These are phyloP conservation scores for Coniochaeta sp. DNA, from an alignment of 2,329 filamentous ascomycete genomes.

Conservation along the genomic window DNA sequence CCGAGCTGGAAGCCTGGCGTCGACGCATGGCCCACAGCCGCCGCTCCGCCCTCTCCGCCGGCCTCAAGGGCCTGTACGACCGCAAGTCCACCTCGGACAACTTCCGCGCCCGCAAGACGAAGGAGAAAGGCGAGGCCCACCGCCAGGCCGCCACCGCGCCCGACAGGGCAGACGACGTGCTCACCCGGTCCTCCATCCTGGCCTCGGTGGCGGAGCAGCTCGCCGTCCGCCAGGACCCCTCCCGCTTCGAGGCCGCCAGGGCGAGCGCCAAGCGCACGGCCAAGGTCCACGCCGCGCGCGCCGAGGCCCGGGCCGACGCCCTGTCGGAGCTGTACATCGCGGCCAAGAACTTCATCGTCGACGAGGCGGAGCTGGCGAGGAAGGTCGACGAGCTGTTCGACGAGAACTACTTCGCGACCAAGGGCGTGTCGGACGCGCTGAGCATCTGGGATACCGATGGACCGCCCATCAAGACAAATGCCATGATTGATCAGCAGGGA, in stretches of 20 bases:
- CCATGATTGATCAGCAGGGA: conserved; percentile 19
- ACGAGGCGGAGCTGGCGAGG: conserved; percentile 65
- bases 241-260: conserved; percentile 48
- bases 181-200: conserved; percentile 63
- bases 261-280: conserved; percentile 31
- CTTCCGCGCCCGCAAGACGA: conserved; percentile 19
- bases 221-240: conserved; percentile 51
- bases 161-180: conserved; percentile 65
- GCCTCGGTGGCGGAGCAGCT: conserved; percentile 40
- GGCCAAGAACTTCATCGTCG: conserved; percentile 78
- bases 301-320: conserved; percentile 56
- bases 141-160: conserved; percentile 48
- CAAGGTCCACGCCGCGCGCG: conserved; percentile 39
- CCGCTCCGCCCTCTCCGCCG: conserved; percentile 63
- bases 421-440: conserved; percentile 19
- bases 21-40: conserved; percentile 63
- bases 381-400: conserved; percentile 73
- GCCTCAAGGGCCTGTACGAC: conserved; percentile 60
- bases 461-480: conserved; percentile 33
- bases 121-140: conserved; percentile 38
- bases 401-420: conserved; percentile 44
- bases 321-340: conserved; percentile 87
- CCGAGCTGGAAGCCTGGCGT: conserved; percentile 52
- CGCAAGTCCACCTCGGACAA: conserved; percentile 47
- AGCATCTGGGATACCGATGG: conserved; percentile 47